A percentile compares a stretch with the other conserved stretches of the same genome.
phyloP scores from a whole-genome alignment of 176 grass and related monocot genomes.

The Otatea glauca region DNA sequence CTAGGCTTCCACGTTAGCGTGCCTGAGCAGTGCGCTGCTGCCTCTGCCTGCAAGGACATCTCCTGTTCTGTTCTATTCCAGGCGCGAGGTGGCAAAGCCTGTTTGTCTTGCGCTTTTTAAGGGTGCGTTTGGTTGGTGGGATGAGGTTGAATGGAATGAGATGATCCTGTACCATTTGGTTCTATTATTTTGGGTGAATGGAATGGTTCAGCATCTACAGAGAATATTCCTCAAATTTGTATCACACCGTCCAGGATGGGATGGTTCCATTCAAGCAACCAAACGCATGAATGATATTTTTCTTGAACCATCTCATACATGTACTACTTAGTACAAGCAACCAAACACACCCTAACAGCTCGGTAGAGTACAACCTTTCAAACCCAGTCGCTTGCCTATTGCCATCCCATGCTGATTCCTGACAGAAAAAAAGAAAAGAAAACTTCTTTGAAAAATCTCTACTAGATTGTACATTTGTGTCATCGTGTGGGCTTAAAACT shows the following conservation, averaged over 20 bases:
- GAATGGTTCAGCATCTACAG: too few species aligned
- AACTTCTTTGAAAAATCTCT: not conserved
- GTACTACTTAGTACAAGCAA: too few species aligned
- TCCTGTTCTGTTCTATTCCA: not conserved
- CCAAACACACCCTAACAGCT: too few species aligned
- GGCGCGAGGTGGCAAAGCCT: slow-evolving; percentile 4
- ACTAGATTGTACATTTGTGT: not conserved
- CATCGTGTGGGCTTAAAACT: not conserved
- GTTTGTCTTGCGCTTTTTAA: slow-evolving; percentile 21
- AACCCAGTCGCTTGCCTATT: not conserved
- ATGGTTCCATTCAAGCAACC: too few species aligned
- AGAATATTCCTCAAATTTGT: too few species aligned
- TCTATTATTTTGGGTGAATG: too few species aligned
- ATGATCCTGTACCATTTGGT: too few species aligned
- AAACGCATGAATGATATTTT: too few species aligned
- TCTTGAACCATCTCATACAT: too few species aligned
- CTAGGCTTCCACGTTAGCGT: not conserved
- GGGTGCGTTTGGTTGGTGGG: too few species aligned
- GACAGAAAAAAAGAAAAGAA: not conserved
- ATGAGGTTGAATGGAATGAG: too few species aligned
- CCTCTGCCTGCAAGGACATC: slow-evolving; percentile 2
- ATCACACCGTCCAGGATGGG: too few species aligned
- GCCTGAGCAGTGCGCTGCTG: not conserved
- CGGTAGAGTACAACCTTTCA: not conserved
- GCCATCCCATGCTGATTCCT: not conserved